Evolutionary conservation across 768 basidiomycete species (phyloP).

Genomic region (Imleria badia): DNA sequence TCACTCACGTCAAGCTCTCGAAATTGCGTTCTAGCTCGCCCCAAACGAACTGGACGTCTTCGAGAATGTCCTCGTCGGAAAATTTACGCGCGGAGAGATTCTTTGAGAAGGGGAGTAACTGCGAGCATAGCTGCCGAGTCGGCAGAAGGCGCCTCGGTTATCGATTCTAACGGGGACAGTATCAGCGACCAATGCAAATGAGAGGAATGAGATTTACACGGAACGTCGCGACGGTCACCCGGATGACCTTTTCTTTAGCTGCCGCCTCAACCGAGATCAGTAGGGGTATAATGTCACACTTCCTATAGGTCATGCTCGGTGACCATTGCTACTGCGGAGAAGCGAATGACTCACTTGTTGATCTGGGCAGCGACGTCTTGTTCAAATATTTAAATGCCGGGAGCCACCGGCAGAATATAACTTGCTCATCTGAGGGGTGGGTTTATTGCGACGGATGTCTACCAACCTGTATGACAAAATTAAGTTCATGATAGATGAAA

Average conservation of each 20-base stretch:
- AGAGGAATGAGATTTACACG: slow-evolving; percentile 47
- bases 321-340: background rate
- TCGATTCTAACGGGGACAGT: slow-evolving; percentile 55
- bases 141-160: slow-evolving; percentile 79
- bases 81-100: slow-evolving; percentile 84
- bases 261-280: slow-evolving; percentile 82
- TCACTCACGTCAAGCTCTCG: slow-evolving; percentile 83
- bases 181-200: slow-evolving; percentile 5
- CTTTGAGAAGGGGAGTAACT: slow-evolving; percentile 83
- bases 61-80: slow-evolving; percentile 92
- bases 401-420: slow-evolving; percentile 91
- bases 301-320: slow-evolving; percentile 45
- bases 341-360: slow-evolving; percentile 64
- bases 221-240: slow-evolving; percentile 91
- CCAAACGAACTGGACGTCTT: slow-evolving; percentile 85
- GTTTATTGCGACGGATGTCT: slow-evolving; percentile 76
- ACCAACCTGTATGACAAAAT: slow-evolving; percentile 56
- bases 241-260: slow-evolving; percentile 95
- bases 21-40: slow-evolving; percentile 85
- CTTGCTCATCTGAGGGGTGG: slow-evolving; percentile 91
- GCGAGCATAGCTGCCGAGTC: slow-evolving; percentile 94
- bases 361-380: slow-evolving; percentile 79
- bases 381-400: slow-evolving; percentile 93
- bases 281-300: slow-evolving; percentile 85
- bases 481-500: background rate